Percentiles rank a stretch among this genome's conserved stretches.
These are phyloP conservation scores for Calonectria pauciramosa DNA, from an alignment of 2,329 filamentous ascomycete genomes.

Conservation along the genomic window DNA sequence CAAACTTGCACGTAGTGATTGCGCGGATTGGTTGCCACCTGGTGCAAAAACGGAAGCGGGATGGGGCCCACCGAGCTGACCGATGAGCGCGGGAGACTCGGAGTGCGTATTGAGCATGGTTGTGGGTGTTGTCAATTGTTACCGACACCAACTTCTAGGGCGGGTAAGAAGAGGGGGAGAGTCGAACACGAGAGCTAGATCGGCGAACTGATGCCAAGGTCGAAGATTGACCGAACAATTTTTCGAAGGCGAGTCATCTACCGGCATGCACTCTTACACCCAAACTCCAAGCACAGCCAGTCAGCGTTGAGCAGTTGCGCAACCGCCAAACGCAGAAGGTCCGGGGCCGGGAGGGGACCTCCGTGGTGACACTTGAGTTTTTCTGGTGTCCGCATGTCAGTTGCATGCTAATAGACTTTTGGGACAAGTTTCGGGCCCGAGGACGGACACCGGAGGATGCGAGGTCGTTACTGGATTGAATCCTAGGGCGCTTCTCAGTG, in stretches of 20 bases:
- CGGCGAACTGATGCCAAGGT: conserved; percentile 10
- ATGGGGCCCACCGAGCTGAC: not conserved
- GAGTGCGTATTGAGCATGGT: not conserved
- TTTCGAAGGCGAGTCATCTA: conserved; percentile 31
- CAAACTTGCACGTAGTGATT: not conserved
- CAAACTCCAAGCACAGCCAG: conserved; percentile 23
- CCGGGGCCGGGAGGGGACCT: not conserved
- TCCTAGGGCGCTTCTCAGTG: not conserved
- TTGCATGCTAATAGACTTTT: conserved; percentile 17
- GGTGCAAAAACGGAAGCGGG: not conserved
- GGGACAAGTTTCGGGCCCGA: conserved; percentile 18
- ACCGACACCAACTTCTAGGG: not conserved
- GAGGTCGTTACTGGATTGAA: conserved; percentile 33
- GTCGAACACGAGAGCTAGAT: not conserved
- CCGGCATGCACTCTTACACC: conserved; percentile 16
- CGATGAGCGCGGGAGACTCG: not conserved
- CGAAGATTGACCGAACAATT: conserved; percentile 16
- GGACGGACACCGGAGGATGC: conserved; percentile 15
- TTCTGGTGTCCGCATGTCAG: conserved; percentile 34
- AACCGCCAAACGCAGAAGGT: conserved; percentile 27
- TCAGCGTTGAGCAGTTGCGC: conserved; percentile 29
- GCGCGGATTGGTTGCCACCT: not conserved
- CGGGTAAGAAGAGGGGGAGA: not conserved
- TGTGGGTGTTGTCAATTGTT: not conserved
- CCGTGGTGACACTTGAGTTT: conserved; percentile 34